Base-by-base conservation (phyloP, 805 yeast species). In the Jamesozyma hellenica region DNA sequence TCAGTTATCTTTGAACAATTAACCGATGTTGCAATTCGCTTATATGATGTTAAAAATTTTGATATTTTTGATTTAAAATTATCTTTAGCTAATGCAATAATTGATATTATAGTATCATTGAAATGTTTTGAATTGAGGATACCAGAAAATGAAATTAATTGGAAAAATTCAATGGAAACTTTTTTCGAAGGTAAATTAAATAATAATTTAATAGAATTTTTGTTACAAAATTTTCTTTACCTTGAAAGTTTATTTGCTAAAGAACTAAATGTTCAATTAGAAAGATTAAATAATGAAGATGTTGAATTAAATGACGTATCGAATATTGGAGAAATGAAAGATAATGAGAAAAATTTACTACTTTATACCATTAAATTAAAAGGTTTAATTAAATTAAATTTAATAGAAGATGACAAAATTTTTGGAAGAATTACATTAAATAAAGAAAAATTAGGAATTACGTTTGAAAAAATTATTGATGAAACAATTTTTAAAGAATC, bases 361-460 rank as follows among this genome's bases (percentile, higher is more conserved):
- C 7, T 60, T 9, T 58, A 42, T 32, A 49, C 55, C 2, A 49
- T 60, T 7, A 60, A 60, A 43, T 36, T 60, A 34, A 58, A 51
- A 35, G 55, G 57, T 3, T 39, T 57, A 16, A 36, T 44, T 28
- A 53, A 51, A 34, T 35, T 60, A 14, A 49, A 46, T 2, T n/a
- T 55, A 4, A 15, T 56, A 7, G 32, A 45, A 4, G 44, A 35
- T 3, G 46, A 35, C 8, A 46, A 34, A 8, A 21, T 51, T n/a
- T 34, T 35, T 4, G 31, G 40, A 1, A 49, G 62, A 35, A 36
- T 58, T 8, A 35, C 42, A 4, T 36, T 59, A 26, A 60, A 60
- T 40, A 53, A 49, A 25, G 50, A 49, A 10, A 44, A 32, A 29
- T 40, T 60, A n/a, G 60, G 61, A 11, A 33, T 48, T 2, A 30